These are phyloP conservation scores for Mycena kentingensis DNA, from an alignment of 768 basidiomycete genomes.

Conservation along the genomic window DNA sequence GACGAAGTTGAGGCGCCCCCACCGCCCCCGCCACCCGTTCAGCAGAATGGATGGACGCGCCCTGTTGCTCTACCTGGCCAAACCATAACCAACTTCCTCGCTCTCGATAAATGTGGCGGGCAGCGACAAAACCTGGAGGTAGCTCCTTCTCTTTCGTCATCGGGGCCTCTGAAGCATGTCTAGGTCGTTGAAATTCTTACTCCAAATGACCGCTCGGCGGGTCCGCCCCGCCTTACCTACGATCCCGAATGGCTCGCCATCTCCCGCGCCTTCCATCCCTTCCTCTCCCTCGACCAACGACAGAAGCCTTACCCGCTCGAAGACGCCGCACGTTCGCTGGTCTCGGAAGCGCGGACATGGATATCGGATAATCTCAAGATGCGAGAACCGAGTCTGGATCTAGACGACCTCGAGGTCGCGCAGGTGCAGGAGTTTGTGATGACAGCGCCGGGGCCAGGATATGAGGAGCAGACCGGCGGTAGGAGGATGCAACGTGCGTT, in stretches of 20 bases:
- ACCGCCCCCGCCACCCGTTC: slow-evolving; percentile 22
- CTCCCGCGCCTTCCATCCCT: slow-evolving; percentile 81
- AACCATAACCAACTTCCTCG: slow-evolving; percentile 66
- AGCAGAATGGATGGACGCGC: slow-evolving; percentile 6
- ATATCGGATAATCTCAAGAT: slow-evolving; percentile 57
- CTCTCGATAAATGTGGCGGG: slow-evolving; percentile 88
- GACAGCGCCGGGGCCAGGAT: slow-evolving; percentile 64
- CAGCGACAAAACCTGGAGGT: slow-evolving; percentile 83
- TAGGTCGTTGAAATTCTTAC: slow-evolving; percentile 71
- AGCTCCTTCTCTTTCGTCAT: not conserved
- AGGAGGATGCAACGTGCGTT: slow-evolving; percentile 36
- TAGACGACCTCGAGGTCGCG: slow-evolving; percentile 40
- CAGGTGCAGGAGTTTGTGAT: slow-evolving; percentile 66
- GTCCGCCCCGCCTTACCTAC: slow-evolving; percentile 53
- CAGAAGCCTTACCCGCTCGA: slow-evolving; percentile 68
- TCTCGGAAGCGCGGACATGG: slow-evolving; percentile 71
- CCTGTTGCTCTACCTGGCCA: slow-evolving; percentile 13
- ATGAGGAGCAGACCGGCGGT: slow-evolving; percentile 34
- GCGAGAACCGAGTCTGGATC: slow-evolving; percentile 24
- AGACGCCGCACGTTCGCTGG: slow-evolving; percentile 51
- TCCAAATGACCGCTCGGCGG: not conserved
- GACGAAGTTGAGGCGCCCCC: slow-evolving; percentile 28
- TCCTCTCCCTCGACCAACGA: slow-evolving; percentile 55
- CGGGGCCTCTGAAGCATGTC: not conserved
- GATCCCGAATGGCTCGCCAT: slow-evolving; percentile 97